Evolutionary conservation across 2,329 filamentous ascomycete genomes (phyloP).

Genomic region (Leptosphaerulina australis): DNA sequence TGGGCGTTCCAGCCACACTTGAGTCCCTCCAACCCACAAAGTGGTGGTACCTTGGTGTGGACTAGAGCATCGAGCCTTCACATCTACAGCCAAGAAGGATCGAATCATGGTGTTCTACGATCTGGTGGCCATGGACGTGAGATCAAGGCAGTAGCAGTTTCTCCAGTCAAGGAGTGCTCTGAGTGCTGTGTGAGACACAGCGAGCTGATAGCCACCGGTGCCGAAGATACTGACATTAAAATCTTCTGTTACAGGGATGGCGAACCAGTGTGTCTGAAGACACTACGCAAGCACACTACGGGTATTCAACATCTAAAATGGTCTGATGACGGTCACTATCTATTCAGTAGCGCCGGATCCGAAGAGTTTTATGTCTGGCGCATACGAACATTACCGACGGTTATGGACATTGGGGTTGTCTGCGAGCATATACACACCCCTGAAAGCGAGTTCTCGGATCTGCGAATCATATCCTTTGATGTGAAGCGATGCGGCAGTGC

Average conservation of each 20-base stretch:
- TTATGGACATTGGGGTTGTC: conserved; percentile 59
- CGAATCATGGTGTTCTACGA: conserved; percentile 61
- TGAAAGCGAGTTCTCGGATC: conserved; percentile 64
- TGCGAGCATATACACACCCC: conserved; percentile 59
- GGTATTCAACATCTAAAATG: conserved; percentile 83
- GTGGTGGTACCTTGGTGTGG: conserved; percentile 69
- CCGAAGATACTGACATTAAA: conserved; percentile 76
- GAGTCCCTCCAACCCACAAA: background rate
- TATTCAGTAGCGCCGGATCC: conserved; percentile 85
- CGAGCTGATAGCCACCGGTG: conserved; percentile 67
- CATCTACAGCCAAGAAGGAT: conserved; percentile 46
- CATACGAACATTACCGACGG: conserved; percentile 59
- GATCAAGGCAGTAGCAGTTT: conserved; percentile 69
- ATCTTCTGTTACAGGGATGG: conserved; percentile 63
- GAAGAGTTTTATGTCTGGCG: conserved; percentile 90
- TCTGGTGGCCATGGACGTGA: conserved; percentile 84
- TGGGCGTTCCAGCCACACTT: conserved; percentile 63
- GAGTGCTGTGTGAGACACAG: conserved; percentile 19
- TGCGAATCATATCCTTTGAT: conserved; percentile 83
- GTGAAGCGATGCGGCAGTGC: conserved; percentile 43
- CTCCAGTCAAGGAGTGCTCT: conserved; percentile 19
- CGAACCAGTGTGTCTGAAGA: conserved; percentile 60
- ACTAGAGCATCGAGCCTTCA: conserved; percentile 69
- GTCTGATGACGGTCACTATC: conserved; percentile 67
- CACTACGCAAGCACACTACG: conserved; percentile 77